These are phyloP conservation scores for Magnaporthales sp. DNA, from an alignment of 2,329 filamentous ascomycete genomes.

Conservation along the genomic window DNA sequence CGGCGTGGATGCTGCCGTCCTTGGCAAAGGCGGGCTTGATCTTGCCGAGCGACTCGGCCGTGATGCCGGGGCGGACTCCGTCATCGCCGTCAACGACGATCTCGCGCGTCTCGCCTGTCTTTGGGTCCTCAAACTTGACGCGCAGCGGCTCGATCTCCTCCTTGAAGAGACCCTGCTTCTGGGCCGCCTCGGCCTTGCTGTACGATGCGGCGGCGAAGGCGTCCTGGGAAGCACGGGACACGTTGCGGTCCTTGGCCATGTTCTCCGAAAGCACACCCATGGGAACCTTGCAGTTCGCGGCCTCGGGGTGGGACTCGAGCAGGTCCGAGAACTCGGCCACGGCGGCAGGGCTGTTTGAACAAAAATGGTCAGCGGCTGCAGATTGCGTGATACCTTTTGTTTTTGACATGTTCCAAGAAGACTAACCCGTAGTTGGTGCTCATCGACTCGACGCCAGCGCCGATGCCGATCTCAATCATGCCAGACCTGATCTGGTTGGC, in stretches of 20 bases:
- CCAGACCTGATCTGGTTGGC: constrained; percentile 85
- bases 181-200: constrained; percentile 79
- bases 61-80: constrained; percentile 78
- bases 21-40: constrained; percentile 80
- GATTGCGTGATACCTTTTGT: too few relatives aligned
- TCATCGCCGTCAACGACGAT: constrained; percentile 82
- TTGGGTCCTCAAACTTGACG: constrained; percentile 83
- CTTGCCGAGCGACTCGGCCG: constrained; percentile 80
- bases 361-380: neutral
- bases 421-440: constrained; percentile 77
- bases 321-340: constrained; percentile 90
- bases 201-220: constrained; percentile 91
- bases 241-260: constrained; percentile 80
- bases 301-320: constrained; percentile 70
- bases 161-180: constrained; percentile 82
- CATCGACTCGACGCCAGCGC: constrained; percentile 97
- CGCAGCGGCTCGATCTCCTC: constrained; percentile 83
- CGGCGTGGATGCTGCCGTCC: constrained; percentile 78
- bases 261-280: constrained; percentile 92
- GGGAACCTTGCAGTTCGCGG: constrained; percentile 93
- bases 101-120: constrained; percentile 76
- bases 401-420: too few relatives aligned
- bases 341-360: constrained; percentile 56
- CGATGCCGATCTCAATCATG: constrained; percentile 93
- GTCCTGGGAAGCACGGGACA: constrained; percentile 70